phyloP scores from a whole-genome alignment of 345 rosid genomes.

The Syzygium aromaticum region DNA sequence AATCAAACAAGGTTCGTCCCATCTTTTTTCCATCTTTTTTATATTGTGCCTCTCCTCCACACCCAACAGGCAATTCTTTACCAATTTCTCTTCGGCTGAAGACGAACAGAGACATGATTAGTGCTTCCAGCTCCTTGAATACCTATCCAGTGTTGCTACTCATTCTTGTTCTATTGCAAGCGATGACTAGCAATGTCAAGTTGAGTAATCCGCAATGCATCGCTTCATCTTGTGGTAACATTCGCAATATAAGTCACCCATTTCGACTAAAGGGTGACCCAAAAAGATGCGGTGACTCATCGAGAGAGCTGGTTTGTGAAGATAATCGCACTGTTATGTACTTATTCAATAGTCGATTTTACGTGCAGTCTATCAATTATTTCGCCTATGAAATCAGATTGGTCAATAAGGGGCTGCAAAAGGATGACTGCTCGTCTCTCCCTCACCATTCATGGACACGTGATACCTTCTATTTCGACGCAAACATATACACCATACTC shows the following conservation, averaged over 20 bases:
- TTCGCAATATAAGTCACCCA: rapidly evolving
- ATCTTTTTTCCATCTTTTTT: not conserved
- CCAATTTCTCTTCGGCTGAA: not conserved
- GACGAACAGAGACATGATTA: not conserved
- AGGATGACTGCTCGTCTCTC: not conserved
- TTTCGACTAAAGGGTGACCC: not conserved
- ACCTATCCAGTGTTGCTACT: not conserved
- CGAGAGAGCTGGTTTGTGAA: not conserved
- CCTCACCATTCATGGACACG: not conserved
- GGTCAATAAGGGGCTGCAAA: not conserved
- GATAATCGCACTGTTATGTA: not conserved
- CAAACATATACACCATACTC: not conserved
- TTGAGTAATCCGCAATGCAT: rapidly evolving
- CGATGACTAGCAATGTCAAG: rapidly evolving
- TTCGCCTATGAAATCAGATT: rapidly evolving
- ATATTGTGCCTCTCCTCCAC: not conserved
- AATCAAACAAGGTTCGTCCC: not conserved
- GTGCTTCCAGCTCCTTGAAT: not conserved
- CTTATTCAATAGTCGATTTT: not conserved
- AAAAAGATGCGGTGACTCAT: rapidly evolving
- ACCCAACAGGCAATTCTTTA: not conserved
- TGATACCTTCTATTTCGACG: rapidly evolving
- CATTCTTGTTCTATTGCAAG: not conserved
- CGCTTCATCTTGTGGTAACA: not conserved
- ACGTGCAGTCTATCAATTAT: not conserved